Percentiles rank a stretch among this genome's conserved stretches.
Evolutionary conservation across 495 filamentous ascomycete genomes (phyloP).

Genomic region (Penicillium verhagenii): DNA sequence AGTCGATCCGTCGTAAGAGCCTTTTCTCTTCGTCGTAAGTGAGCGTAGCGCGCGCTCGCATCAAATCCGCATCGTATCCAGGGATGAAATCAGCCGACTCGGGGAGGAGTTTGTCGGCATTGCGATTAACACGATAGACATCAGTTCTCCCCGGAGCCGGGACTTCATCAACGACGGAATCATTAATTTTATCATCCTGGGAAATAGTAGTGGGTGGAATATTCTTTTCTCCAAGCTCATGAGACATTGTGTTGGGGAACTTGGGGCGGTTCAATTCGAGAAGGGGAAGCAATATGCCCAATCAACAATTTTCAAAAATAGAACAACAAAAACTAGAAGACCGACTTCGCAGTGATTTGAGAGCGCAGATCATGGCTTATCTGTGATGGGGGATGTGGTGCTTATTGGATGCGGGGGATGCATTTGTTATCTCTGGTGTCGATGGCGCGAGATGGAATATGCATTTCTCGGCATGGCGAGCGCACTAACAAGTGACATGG

Average conservation of each 20-base stretch:
- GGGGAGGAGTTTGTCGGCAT: neutral
- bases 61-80: slow-evolving; percentile 35
- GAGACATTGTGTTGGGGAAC: neutral
- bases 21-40: slow-evolving; percentile 36
- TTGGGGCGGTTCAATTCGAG: neutral
- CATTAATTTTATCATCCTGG: neutral
- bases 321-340: neutral
- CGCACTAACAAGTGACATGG: neutral
- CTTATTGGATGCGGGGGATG: neutral
- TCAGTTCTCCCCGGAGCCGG: neutral
- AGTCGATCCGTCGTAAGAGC: slow-evolving; percentile 35
- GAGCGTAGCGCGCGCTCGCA: slow-evolving; percentile 32
- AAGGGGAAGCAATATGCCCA: neutral
- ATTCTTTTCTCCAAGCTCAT: neutral
- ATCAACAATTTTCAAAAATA: no score
- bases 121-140: neutral
- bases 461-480: neutral
- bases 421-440: neutral
- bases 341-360: neutral
- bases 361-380: neutral
- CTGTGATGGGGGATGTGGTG: neutral
- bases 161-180: neutral
- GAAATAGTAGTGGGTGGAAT: neutral
- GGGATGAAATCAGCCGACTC: slow-evolving; percentile 11
- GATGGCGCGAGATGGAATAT: neutral